Percentiles rank a stretch among this genome's conserved stretches.
Evolutionary conservation across 495 filamentous ascomycete species (phyloP).

Genomic region (Baudoinia panamericana): DNA sequence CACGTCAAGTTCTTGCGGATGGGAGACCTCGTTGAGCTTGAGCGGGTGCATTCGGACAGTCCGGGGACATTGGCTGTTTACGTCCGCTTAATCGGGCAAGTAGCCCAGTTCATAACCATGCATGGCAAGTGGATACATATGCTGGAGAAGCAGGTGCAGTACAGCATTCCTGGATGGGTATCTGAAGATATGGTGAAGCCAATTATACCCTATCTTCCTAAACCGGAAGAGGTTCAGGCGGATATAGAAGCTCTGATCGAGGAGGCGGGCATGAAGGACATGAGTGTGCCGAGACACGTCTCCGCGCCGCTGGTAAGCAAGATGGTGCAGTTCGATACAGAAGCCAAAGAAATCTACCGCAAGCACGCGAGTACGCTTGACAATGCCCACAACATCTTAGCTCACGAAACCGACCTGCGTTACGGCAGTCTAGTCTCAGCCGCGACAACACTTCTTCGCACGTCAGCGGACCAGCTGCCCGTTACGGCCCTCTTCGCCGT

Average conservation of each 20-base stretch:
- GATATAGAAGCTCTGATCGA: slow-evolving; percentile 27
- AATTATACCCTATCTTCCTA: slow-evolving; percentile 52
- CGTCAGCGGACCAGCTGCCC: slow-evolving; percentile 7
- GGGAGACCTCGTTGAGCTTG: slow-evolving; percentile 62
- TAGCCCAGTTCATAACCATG: slow-evolving; percentile 59
- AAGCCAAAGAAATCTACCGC: slow-evolving; percentile 40
- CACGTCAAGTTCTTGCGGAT: slow-evolving; percentile 35
- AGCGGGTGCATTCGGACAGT: slow-evolving; percentile 26
- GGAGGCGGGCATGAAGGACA: slow-evolving; percentile 35
- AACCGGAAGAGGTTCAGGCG: slow-evolving; percentile 27
- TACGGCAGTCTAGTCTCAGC: slow-evolving; percentile 31
- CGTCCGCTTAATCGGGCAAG: slow-evolving; percentile 35
- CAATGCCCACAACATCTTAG: slow-evolving; percentile 29
- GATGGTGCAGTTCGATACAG: slow-evolving; percentile 39
- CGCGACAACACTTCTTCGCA: slow-evolving; percentile 10
- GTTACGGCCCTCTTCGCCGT: slow-evolving; percentile 48
- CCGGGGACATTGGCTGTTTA: slow-evolving; percentile 52
- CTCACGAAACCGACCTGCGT: slow-evolving; percentile 26
- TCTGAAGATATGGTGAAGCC: slow-evolving; percentile 41
- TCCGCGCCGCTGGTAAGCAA: slow-evolving; percentile 37
- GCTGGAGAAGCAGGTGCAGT: slow-evolving; percentile 36
- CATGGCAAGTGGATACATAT: slow-evolving; percentile 61
- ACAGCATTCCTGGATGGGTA: slow-evolving; percentile 52
- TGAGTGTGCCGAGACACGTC: slow-evolving; percentile 40
- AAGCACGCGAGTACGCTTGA: slow-evolving; percentile 29